Base-by-base conservation (phyloP, 2,329 filamentous ascomycete species). In the Aspergillus quadrilineatus region DNA sequence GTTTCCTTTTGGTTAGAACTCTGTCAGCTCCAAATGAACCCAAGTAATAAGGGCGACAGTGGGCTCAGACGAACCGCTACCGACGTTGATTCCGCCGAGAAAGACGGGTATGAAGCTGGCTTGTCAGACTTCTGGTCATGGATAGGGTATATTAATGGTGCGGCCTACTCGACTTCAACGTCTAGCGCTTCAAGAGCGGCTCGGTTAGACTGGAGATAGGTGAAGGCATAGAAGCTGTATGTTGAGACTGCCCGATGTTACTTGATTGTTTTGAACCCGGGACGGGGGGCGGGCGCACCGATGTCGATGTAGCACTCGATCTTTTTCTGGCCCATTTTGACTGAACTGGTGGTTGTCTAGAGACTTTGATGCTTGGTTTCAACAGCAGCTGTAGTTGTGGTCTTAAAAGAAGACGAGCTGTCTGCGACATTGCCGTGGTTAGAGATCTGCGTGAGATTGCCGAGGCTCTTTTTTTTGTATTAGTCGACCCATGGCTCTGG, bases 71-170 rank as follows among this genome's bases (percentile, higher is more conserved):
- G 55, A 73, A 85, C 84, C 84, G 44, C 81, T 81, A 17, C 77
- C 79, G 36, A 78, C 76, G 67, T 86, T 89, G 67, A 90, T 83
- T 45, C 81, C 87, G 28, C 85, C 86, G 12, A 93, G 79, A 67
- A 92, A 87, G 50, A 92, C 80, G 12, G 90, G 90, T 61, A 88
- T 80, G 64, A 89, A 83, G 50, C 87, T 90, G 60, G 12, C 45
- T 42, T 3, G 12, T 61, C 14, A 59, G 15, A n/a, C 10, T 12
- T 7, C 10, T 10, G 55, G 17, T 51, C 14, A 7, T 53, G 51
- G 2, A 53, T 9, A 0, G 45, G 39, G 12, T 64, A 2, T 22
- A 22, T 1, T 22, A 22, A 22, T 22, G 22, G 22, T 22, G 22
- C 22, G 22, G 22, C 22, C 22, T 75, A 90, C 88, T 90, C 85